phyloP scores from a whole-genome alignment of 2,329 filamentous ascomycete genomes.

The Metarhizium rileyi region DNA sequence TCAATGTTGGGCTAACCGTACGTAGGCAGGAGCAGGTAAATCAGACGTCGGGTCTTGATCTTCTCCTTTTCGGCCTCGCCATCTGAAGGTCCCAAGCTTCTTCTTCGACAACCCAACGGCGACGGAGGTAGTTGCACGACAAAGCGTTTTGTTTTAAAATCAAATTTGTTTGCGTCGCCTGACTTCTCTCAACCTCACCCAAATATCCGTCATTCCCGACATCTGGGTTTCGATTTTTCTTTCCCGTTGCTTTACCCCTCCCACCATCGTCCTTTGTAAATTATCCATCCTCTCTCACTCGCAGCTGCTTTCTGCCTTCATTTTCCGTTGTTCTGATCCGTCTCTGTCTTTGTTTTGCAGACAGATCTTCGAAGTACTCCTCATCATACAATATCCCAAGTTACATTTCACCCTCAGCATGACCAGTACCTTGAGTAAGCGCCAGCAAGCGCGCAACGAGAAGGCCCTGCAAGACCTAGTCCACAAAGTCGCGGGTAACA shows the following conservation, averaged over 20 bases:
- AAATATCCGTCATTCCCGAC: background rate
- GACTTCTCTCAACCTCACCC: background rate
- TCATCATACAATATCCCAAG: background rate
- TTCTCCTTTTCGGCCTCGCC: background rate
- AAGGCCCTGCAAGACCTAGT: constrained; percentile 83
- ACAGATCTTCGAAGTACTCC: background rate
- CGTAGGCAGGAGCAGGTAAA: background rate
- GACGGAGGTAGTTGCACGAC: background rate
- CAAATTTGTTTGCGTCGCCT: background rate
- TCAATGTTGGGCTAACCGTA: background rate
- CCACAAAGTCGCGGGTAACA: constrained; percentile 74
- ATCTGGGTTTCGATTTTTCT: background rate
- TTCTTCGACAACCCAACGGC: background rate
- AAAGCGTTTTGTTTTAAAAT: background rate
- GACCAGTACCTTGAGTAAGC: constrained; percentile 70
- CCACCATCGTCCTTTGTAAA: background rate
- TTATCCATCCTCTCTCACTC: background rate
- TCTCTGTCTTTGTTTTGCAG: background rate
- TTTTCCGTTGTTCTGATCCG: background rate
- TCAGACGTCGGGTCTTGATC: background rate
- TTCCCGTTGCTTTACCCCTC: background rate
- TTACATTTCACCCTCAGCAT: background rate
- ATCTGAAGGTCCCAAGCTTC: background rate
- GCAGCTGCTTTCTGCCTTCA: background rate
- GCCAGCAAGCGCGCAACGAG: constrained; percentile 96